Conservation (phyloP, 202 grass and related monocot species). For the Zizania palustris region DNA sequence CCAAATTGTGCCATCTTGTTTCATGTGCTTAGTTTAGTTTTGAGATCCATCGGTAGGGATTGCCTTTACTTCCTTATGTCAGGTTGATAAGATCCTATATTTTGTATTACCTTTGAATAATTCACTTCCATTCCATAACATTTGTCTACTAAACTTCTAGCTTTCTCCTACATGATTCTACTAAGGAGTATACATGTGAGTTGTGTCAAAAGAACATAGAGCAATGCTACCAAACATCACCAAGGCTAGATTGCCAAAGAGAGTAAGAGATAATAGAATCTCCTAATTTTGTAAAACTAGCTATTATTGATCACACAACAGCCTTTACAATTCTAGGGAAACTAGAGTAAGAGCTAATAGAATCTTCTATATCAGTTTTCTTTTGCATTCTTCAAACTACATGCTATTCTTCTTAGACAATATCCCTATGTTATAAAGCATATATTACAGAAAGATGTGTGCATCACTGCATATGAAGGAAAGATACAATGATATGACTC, state of each 20-base stretch:
- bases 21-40: no score
- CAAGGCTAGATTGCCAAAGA: slow-evolving; percentile 37
- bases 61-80: slow-evolving; percentile 29
- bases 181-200: slow-evolving; percentile 69
- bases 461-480: neutral
- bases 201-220: slow-evolving; percentile 71
- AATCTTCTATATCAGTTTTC: slow-evolving; percentile 35
- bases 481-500: neutral
- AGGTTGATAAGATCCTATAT: slow-evolving; percentile 47
- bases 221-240: slow-evolving; percentile 33
- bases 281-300: slow-evolving; percentile 20
- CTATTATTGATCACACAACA: slow-evolving; percentile 31
- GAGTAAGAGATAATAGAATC: slow-evolving; percentile 44
- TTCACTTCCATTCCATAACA: neutral
- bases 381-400: neutral
- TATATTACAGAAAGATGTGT: neutral
- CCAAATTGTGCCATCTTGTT: no score
- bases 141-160: slow-evolving; percentile 15
- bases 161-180: slow-evolving; percentile 41
- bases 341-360: slow-evolving; percentile 72
- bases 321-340: slow-evolving; percentile 14
- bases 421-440: neutral
- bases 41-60: no score
- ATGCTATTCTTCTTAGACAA: neutral
- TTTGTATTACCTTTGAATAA: neutral